A percentile compares a stretch with the other conserved stretches of the same genome.
phyloP scores from a whole-genome alignment of 164 flowering plant genomes.

The Litsea cubeba region DNA sequence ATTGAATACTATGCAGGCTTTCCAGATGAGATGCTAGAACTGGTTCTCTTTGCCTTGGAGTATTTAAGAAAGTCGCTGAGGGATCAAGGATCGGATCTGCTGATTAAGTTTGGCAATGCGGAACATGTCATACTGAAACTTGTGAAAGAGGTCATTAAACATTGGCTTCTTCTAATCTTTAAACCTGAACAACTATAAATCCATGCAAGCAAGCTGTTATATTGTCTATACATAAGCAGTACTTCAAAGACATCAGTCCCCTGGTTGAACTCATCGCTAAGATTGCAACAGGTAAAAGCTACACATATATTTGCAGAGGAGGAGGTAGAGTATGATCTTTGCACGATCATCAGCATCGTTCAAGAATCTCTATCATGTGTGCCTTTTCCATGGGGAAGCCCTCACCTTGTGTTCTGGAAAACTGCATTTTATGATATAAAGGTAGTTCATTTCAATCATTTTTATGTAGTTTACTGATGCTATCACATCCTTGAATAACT shows the following conservation, averaged over 20 bases:
- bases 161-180: constrained; percentile 19
- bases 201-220: not conserved
- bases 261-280: constrained; percentile 25
- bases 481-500: not conserved
- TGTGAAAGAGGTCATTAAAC: constrained; percentile 49
- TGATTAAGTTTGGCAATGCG: constrained; percentile 67
- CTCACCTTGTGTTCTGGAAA: constrained; percentile 43
- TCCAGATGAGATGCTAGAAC: constrained; percentile 58
- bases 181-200: constrained; percentile 7
- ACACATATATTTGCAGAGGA: constrained; percentile 53
- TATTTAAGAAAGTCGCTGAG: constrained; percentile 51
- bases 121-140: constrained; percentile 48
- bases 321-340: constrained; percentile 66
- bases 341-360: constrained; percentile 36
- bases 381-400: constrained; percentile 22
- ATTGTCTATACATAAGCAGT: constrained; percentile 10
- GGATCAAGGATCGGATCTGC: constrained; percentile 56
- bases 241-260: constrained; percentile 15
- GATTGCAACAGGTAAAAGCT: constrained; percentile 56
- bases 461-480: not conserved
- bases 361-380: constrained; percentile 28
- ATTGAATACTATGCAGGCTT: constrained; percentile 42
- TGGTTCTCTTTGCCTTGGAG: constrained; percentile 53
- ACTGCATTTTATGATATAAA: constrained; percentile 66
- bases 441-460: constrained; percentile 28